These are phyloP conservation scores for Kluyveromyces starmeri DNA, from an alignment of 805 yeast species.

Conservation along the genomic window DNA sequence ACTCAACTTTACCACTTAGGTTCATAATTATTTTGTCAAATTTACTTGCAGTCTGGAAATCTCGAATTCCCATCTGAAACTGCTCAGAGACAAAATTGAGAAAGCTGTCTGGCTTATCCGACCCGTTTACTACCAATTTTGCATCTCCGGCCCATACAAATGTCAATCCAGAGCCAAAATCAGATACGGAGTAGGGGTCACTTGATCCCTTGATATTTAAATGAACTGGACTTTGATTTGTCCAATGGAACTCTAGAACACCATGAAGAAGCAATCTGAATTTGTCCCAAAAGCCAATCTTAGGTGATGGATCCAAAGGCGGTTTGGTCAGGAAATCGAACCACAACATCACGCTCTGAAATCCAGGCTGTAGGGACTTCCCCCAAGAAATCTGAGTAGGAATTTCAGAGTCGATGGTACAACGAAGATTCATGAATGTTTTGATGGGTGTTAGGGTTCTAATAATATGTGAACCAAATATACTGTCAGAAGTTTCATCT, in stretches of 20 bases:
- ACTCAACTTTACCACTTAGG: constrained; percentile 57
- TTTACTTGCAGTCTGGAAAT: constrained; percentile 22
- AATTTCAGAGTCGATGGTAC: constrained; percentile 36
- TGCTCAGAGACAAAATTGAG: constrained; percentile 45
- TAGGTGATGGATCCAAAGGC: constrained; percentile 54
- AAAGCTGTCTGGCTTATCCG: constrained; percentile 40
- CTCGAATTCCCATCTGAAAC: constrained; percentile 51
- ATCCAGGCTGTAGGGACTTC: constrained; percentile 51
- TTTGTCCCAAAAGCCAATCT: constrained; percentile 69
- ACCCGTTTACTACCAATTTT: constrained; percentile 41
- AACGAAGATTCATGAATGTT: constrained; percentile 40
- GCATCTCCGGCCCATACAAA: constrained; percentile 57
- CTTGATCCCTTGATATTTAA: constrained; percentile 54
- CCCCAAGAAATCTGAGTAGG: constrained; percentile 57
- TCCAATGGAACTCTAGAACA: constrained; percentile 37
- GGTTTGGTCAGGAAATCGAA: constrained; percentile 64
- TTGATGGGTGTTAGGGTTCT: constrained; percentile 60
- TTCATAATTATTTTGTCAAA: constrained; percentile 46
- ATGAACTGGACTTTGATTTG: constrained; percentile 41
- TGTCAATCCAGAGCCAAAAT: constrained; percentile 53
- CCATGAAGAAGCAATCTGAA: constrained; percentile 49
- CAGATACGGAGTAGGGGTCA: constrained; percentile 50
- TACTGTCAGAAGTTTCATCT: constrained; percentile 33
- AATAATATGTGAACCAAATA: constrained; percentile 49
- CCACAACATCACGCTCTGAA: constrained; percentile 52